Evolutionary conservation across 306 rosid species (phyloP).

Genomic region (Casuarina equisetifolia): DNA sequence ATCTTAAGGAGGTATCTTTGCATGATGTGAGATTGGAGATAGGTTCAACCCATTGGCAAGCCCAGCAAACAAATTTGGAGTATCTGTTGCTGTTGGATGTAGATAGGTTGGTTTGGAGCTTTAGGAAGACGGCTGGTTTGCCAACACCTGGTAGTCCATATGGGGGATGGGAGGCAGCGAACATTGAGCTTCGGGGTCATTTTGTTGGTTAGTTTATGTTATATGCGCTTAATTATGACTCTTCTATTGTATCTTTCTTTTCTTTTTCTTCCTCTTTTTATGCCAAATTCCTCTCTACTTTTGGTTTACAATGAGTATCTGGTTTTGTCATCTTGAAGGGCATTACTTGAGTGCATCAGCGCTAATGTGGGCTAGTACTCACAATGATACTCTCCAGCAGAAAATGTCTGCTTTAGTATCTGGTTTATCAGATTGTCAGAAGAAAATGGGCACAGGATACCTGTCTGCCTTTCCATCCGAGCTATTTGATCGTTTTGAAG

Average conservation of each 20-base stretch:
- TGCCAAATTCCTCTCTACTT: slow-evolving; percentile 3
- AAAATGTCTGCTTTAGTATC: slow-evolving; percentile 65
- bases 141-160: slow-evolving; percentile 66
- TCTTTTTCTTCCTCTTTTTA: slow-evolving; percentile 4
- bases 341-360: slow-evolving; percentile 94
- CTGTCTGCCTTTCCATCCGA: slow-evolving; percentile 89
- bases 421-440: slow-evolving; percentile 62
- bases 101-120: slow-evolving; percentile 76
- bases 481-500: slow-evolving; percentile 70
- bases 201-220: slow-evolving; percentile 66
- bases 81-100: slow-evolving; percentile 75
- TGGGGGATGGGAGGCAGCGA: slow-evolving; percentile 63
- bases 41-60: slow-evolving; percentile 50
- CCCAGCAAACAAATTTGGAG: slow-evolving; percentile 75
- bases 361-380: slow-evolving; percentile 86
- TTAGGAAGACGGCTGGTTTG: slow-evolving; percentile 74
- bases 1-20: slow-evolving; percentile 68
- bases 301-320: slow-evolving; percentile 16
- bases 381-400: slow-evolving; percentile 44
- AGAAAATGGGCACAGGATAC: slow-evolving; percentile 72
- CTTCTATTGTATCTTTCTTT: not conserved
- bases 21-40: slow-evolving; percentile 61
- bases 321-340: slow-evolving; percentile 56
- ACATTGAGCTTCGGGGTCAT: slow-evolving; percentile 76
- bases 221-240: not conserved